Base-by-base conservation (phyloP, 345 rosid genomes). In the Salix koriyanagi region DNA sequence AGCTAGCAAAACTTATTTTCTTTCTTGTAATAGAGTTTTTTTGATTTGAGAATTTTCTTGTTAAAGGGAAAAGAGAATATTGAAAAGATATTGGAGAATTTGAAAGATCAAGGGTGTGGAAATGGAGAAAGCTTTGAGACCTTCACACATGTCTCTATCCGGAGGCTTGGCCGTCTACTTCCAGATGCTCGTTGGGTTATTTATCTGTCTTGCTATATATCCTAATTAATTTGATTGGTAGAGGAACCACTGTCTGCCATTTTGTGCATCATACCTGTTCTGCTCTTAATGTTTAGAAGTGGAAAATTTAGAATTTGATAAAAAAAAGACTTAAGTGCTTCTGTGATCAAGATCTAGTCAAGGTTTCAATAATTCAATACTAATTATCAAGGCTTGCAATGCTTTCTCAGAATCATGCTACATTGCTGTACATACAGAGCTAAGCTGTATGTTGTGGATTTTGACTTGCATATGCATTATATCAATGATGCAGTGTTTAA, bases 101-200 rank as follows among this genome's bases (percentile, higher is more conserved):
- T 93, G 74, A 83, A 86, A 76, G 80, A 79, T 61, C 83, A 85
- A 77, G 85, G 88, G 76, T 79, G 76, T 80, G 83, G 86, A 75
- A 74, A 81, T 78, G 7, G 76, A 23, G 96, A 84, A 76, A 88
- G 74, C 64, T 89, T 71, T 74, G 84, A 88, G 77, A 81, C 81
- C 56, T 89, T 83, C 76, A 85, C 87, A 67, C 91, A 89, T 70
- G 89, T 90, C 69, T 90, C 94, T 70, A 52, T 91, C 75, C 85
- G 94, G 54, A 84, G 92, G 65, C 96, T 91, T 66, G 97, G 96
- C 72, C 94, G 96, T 76, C 80, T 92, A 80, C 91, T 92, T 83
- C 97, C 97, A 50, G 94, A 89, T 88, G 88, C 90, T 75, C 88
- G 89, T 69, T 91, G 92, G 94, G 97, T 91, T 71, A 81, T 92